These are phyloP conservation scores for Suillus decipiens DNA, from an alignment of 768 basidiomycete species.

Conservation along the genomic window DNA sequence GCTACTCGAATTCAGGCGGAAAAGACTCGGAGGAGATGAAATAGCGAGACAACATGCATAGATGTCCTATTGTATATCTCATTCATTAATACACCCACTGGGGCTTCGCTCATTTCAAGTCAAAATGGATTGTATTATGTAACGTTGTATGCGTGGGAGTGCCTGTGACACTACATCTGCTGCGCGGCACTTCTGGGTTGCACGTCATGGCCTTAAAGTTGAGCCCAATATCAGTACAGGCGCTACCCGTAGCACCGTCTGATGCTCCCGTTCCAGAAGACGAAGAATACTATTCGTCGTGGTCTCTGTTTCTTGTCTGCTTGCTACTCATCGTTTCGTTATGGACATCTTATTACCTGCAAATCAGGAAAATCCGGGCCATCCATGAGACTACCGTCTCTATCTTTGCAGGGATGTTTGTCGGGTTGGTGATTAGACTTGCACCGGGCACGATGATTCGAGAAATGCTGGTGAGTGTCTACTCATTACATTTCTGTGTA, in stretches of 20 bases:
- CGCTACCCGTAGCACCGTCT: slow-evolving; percentile 28
- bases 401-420: slow-evolving; percentile 94
- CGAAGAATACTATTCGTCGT: slow-evolving; percentile 89
- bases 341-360: slow-evolving; percentile 96
- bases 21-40: not conserved
- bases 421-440: slow-evolving; percentile 87
- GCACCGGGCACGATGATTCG: slow-evolving; percentile 93
- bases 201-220: slow-evolving; percentile 39
- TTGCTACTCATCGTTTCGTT: slow-evolving; percentile 91
- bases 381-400: slow-evolving; percentile 96
- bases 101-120: not conserved
- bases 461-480: slow-evolving; percentile 90
- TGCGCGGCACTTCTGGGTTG: not conserved
- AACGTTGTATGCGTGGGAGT: not conserved
- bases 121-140: not conserved
- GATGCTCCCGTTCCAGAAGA: slow-evolving; percentile 56
- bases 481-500: not conserved
- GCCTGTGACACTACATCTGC: not conserved
- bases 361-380: slow-evolving; percentile 93
- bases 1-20: not conserved
- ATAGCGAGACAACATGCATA: not conserved
- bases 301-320: slow-evolving; percentile 93
- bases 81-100: slow-evolving; percentile 4
- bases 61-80: not conserved
- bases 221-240: slow-evolving; percentile 36